Percentiles rank a stretch among this genome's conserved stretches.
phyloP scores from a whole-genome alignment of 2,329 filamentous ascomycete species.

The Leptographium flavum region DNA sequence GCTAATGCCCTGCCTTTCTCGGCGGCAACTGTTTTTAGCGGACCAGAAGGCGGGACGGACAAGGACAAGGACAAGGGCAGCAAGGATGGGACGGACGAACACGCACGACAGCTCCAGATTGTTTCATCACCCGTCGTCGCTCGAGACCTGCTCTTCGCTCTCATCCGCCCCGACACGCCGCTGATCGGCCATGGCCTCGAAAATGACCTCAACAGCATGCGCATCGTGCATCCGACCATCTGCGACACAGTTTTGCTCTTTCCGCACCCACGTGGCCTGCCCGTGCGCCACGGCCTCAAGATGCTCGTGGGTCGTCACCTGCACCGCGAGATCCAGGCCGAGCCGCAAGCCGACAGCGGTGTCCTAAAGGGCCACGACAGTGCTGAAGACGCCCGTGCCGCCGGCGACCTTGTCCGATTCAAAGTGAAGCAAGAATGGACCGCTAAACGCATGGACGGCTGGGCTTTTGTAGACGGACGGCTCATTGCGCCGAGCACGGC shows the following conservation, averaged over 20 bases:
- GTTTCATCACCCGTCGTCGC: constrained; percentile 63
- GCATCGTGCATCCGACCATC: constrained; percentile 12
- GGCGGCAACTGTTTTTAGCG: constrained; percentile 10
- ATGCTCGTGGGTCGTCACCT: constrained; percentile 56
- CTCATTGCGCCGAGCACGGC: constrained; percentile 23
- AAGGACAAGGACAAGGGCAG: too few relatives aligned
- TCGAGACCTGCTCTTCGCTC: constrained; percentile 60
- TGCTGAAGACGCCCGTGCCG: constrained; percentile 77
- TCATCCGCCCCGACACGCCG: constrained; percentile 63
- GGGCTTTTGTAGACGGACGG: constrained; percentile 40
- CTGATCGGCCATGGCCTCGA: constrained; percentile 89
- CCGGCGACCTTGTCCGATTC: constrained; percentile 68
- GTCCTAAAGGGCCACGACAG: constrained; percentile 66
- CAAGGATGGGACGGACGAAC: neutral
- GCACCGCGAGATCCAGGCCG: constrained; percentile 64
- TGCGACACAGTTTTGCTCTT: constrained; percentile 36
- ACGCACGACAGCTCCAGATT: constrained; percentile 44
- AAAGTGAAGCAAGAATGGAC: constrained; percentile 60
- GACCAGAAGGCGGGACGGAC: neutral
- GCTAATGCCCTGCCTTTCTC: constrained; percentile 48
- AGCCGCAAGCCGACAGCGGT: constrained; percentile 22
- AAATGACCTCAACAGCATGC: constrained; percentile 71
- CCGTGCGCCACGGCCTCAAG: constrained; percentile 65
- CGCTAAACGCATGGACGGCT: constrained; percentile 50
- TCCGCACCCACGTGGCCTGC: constrained; percentile 63